Evolutionary conservation across 1,139 yeast species (phyloP).

Genomic region (Kodamaea fungicola): DNA sequence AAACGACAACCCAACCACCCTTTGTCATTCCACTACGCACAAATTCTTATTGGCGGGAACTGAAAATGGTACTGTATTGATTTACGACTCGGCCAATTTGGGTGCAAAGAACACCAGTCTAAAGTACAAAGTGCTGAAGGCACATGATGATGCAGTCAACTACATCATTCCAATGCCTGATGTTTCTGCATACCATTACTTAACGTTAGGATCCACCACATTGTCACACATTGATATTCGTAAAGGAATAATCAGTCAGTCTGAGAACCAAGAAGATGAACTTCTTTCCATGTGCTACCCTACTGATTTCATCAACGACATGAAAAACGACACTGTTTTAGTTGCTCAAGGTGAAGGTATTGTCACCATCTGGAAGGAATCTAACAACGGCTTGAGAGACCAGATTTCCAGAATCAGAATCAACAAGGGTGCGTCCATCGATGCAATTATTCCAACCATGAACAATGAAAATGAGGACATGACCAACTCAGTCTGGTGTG

Average conservation of each 20-base stretch:
- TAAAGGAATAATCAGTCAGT: constrained; percentile 58
- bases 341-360: constrained; percentile 90
- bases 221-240: constrained; percentile 77
- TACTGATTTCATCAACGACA: constrained; percentile 46
- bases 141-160: constrained; percentile 76
- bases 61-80: constrained; percentile 65
- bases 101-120: constrained; percentile 17
- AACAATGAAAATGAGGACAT: constrained; percentile 57
- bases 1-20: constrained; percentile 51
- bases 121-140: constrained; percentile 42
- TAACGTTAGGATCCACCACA: constrained; percentile 81
- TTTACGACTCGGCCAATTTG: constrained; percentile 55
- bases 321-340: constrained; percentile 58
- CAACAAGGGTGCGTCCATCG: constrained; percentile 71
- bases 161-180: constrained; percentile 66
- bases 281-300: constrained; percentile 70
- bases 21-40: constrained; percentile 62
- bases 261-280: constrained; percentile 94
- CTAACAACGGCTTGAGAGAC: constrained; percentile 64
- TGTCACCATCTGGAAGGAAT: constrained; percentile 84
- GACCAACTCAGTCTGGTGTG: constrained; percentile 69
- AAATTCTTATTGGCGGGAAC: constrained; percentile 72
- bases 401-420: constrained; percentile 79
- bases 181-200: constrained; percentile 74
- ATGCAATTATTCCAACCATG: constrained; percentile 72